Conservation (phyloP, 257 asterid species). For the Primulina eburnea region DNA sequence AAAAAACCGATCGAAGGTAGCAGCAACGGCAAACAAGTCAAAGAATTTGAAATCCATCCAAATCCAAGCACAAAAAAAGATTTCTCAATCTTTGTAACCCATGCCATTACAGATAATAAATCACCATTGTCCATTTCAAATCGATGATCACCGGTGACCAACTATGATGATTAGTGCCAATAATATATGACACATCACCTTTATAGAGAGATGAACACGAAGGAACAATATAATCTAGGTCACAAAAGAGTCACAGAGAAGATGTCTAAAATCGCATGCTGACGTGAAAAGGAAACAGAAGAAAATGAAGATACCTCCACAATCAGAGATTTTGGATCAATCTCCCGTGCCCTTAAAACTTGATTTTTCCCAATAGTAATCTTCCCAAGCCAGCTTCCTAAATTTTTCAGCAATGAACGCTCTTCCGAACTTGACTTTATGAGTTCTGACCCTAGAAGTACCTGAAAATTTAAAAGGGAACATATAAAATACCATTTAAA, state of each 20-base stretch:
- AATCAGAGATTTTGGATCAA: slow-evolving; percentile 85
- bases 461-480: slow-evolving; percentile 45
- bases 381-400: slow-evolving; percentile 99
- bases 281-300: slow-evolving; percentile 14
- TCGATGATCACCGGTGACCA: too few species aligned
- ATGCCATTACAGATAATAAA: too few species aligned
- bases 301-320: slow-evolving; percentile 54
- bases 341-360: slow-evolving; percentile 85
- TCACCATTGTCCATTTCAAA: too few species aligned
- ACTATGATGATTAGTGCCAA: too few species aligned
- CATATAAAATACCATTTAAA: slow-evolving; percentile 21
- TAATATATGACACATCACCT: too few species aligned
- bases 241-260: slow-evolving; percentile 6
- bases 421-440: slow-evolving; percentile 93
- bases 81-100: too few species aligned
- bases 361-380: slow-evolving; percentile 93
- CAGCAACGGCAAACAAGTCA: too few species aligned
- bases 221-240: slow-evolving; percentile 2
- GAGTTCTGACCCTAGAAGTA: slow-evolving; percentile 94
- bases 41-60: too few species aligned
- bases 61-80: too few species aligned
- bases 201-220: not conserved
- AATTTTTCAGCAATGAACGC: slow-evolving; percentile 89
- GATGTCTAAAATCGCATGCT: slow-evolving; percentile 4
- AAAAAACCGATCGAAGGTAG: too few species aligned